A percentile compares a stretch with the other conserved stretches of the same genome.
Evolutionary conservation across 140 eudicot genomes (phyloP).

Genomic region (Oenanthe javanica): DNA sequence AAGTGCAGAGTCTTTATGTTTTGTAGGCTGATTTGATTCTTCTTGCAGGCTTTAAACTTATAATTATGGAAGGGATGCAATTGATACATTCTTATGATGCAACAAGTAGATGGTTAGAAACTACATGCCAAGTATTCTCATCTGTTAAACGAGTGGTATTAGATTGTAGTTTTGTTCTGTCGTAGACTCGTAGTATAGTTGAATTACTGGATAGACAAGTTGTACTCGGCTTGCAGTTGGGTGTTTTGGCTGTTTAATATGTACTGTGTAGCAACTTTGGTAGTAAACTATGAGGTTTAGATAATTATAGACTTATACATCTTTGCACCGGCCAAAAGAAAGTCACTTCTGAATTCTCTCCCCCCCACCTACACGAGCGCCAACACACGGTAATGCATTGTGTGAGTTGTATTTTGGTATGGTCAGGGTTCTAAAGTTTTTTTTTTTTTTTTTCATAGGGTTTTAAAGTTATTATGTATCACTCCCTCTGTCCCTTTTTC

Average conservation of each 20-base stretch:
- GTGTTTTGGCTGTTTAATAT: not conserved
- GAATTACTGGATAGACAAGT: not conserved
- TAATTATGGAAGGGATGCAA: not conserved
- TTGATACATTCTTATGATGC: not conserved
- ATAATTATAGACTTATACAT: not conserved
- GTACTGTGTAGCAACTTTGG: not conserved
- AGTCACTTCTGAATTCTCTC: not conserved
- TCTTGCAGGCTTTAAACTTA: conserved; percentile 8
- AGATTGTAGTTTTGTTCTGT: not conserved
- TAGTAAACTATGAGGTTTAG: not conserved
- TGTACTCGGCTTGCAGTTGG: not conserved
- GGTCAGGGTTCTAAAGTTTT: too few species aligned
- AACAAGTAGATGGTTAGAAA: not conserved
- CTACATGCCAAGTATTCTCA: not conserved
- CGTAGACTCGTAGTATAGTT: not conserved
- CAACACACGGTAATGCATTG: too few species aligned
- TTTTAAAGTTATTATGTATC: too few species aligned
- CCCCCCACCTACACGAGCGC: too few species aligned
- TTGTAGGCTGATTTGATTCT: not conserved
- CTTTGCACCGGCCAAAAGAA: too few species aligned
- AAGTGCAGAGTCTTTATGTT: not conserved
- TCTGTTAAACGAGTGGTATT: not conserved
- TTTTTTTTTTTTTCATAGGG: too few species aligned
- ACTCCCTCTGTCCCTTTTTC: too few species aligned
- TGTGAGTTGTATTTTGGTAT: too few species aligned